Conservation (phyloP, 2,329 filamentous ascomycete species). For the Diplocarpon mali region DNA sequence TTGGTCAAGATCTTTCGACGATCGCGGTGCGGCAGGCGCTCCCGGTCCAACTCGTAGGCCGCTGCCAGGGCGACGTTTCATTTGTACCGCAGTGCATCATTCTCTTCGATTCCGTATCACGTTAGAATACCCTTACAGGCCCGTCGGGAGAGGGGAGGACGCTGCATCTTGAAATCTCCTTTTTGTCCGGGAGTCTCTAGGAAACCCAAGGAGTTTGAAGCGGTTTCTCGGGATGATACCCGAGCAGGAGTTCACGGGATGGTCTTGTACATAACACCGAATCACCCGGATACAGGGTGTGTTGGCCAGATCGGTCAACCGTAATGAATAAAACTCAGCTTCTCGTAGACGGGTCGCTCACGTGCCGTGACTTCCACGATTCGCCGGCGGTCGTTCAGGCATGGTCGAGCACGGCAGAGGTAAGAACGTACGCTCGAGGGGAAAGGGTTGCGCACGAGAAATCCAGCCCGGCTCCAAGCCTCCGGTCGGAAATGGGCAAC, state of each 20-base stretch:
- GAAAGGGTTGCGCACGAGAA: too few relatives aligned
- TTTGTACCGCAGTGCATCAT: background rate
- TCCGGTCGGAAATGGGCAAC: too few relatives aligned
- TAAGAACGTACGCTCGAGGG: too few relatives aligned
- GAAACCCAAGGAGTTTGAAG: background rate
- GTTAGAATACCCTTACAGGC: slow-evolving; percentile 1
- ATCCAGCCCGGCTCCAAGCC: too few relatives aligned
- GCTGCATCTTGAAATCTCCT: background rate
- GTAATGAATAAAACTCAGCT: background rate
- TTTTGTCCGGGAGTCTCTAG: background rate
- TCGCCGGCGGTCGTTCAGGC: too few relatives aligned
- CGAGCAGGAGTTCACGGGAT: background rate
- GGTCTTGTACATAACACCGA: background rate
- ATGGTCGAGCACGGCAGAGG: too few relatives aligned
- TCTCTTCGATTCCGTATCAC: slow-evolving; percentile 2
- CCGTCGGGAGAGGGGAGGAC: too few relatives aligned
- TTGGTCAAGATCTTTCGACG: slow-evolving; percentile 23
- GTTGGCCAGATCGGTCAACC: background rate
- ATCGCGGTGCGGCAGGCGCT: background rate
- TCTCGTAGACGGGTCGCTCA: background rate
- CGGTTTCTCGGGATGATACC: background rate
- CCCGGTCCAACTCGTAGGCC: background rate
- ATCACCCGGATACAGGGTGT: background rate
- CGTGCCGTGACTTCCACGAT: too few relatives aligned
- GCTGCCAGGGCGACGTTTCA: background rate